Evolutionary conservation across 768 basidiomycete genomes (phyloP).

Genomic region (Albatrellus ellisii): DNA sequence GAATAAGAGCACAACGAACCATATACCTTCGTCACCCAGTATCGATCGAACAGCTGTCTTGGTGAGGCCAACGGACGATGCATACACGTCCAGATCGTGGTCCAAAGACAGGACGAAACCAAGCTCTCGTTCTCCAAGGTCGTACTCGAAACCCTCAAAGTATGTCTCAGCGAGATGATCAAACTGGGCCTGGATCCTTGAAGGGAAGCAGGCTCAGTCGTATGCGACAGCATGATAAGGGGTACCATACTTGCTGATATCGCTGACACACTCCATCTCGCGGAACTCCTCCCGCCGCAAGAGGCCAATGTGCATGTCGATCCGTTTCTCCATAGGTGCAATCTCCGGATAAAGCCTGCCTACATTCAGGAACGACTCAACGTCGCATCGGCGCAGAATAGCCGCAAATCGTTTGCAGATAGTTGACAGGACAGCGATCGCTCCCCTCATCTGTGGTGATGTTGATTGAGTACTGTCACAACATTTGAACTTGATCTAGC

Average conservation of each 20-base stretch:
- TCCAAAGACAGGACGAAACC: slow-evolving; percentile 76
- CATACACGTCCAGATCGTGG: slow-evolving; percentile 86
- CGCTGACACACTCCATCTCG: slow-evolving; percentile 86
- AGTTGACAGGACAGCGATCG: slow-evolving; percentile 65
- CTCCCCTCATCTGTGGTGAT: slow-evolving; percentile 58
- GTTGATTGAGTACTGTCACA: neutral
- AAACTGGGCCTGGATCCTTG: slow-evolving; percentile 83
- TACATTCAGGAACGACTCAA: slow-evolving; percentile 74
- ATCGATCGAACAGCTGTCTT: slow-evolving; percentile 74
- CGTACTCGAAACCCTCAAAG: slow-evolving; percentile 72
- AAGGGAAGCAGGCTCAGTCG: neutral
- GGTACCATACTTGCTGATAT: slow-evolving; percentile 63
- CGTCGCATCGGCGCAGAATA: slow-evolving; percentile 66
- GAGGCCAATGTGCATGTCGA: slow-evolving; percentile 85
- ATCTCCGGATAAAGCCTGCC: slow-evolving; percentile 80
- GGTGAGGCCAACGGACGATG: slow-evolving; percentile 80
- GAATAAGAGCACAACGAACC: slow-evolving; percentile 1
- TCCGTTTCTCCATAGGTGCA: slow-evolving; percentile 75
- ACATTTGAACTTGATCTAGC: slow-evolving; percentile 9
- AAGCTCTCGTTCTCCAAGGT: slow-evolving; percentile 82
- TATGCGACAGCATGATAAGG: neutral
- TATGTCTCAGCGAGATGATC: slow-evolving; percentile 86
- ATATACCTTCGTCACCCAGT: slow-evolving; percentile 63
- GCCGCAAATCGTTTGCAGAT: slow-evolving; percentile 86
- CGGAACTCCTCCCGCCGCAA: slow-evolving; percentile 82